Base-by-base conservation (phyloP, 306 rosid genomes). In the Mimosa bimucronata region DNA sequence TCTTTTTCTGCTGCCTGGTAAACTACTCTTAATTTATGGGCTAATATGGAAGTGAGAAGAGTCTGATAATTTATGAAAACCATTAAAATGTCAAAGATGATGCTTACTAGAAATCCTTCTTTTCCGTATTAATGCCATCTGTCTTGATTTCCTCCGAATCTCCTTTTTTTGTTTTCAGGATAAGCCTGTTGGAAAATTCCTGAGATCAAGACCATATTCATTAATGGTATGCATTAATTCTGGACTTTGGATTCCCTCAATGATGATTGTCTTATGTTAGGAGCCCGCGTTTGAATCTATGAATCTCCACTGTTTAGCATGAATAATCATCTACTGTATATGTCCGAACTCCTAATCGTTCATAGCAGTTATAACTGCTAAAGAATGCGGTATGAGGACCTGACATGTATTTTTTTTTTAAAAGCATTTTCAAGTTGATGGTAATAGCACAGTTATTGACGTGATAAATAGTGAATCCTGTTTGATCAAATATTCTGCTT, bases 1-100 rank as follows among this genome's bases (percentile, higher is more conserved):
- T 71, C 55, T 48, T 52, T 66, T 79, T 81, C 71, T 77, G 29
- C 76, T 40, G 53, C 25, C 79, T 46, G 86, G 60, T 81, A 68
- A 82, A 48, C 74, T 61, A 45, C 71, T 29, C 52, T 83, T 61
- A 61, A 61, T 61, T 76, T 21, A 42, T 58, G 57, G 57, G 40
- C 42, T 46, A 55, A n/a, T 61, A 25, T 21, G 74, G 68, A 40
- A 60, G 34, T 68, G 78, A 60, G 69, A 73, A 61, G 81, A 69
- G 29, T 75, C 53, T 71, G 7, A 40, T 31, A 37, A n/a, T 71
- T 67, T 77, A 31, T 38, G 28, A 60, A 86, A 16, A 57, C 31
- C n/a, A 44, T 66, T 44, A 8, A 7, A 55, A 21, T 73, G 71
- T 19, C 44, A 34, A 14, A 62, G 45, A 52, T 68, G 61, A 71